A percentile compares a stretch with the other conserved stretches of the same genome.
Evolutionary conservation across 2,329 filamentous ascomycete species (phyloP).

Genomic region (Scopulariopsis brevicaulis): DNA sequence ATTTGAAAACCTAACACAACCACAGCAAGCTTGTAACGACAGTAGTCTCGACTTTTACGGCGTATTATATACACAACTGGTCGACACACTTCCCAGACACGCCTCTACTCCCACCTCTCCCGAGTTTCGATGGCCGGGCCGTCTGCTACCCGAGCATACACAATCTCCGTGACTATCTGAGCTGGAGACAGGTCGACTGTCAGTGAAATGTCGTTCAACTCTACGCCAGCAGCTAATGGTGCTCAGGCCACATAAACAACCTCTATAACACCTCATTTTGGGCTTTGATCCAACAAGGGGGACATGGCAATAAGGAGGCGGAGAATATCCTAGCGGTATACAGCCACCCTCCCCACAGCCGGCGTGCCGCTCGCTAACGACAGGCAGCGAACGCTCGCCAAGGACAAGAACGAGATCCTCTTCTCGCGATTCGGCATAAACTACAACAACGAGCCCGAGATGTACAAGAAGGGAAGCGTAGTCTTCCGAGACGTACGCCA

Average conservation of each 20-base stretch:
- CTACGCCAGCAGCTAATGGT: conserved; percentile 8
- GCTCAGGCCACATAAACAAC: conserved; percentile 86
- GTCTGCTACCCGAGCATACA: conserved; percentile 76
- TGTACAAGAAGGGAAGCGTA: conserved; percentile 88
- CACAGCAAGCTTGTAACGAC: conserved; percentile 80
- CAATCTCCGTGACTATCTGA: conserved; percentile 89
- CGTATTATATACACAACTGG: conserved; percentile 82
- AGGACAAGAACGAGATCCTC: conserved; percentile 93
- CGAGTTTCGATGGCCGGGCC: conserved; percentile 85
- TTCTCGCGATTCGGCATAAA: conserved; percentile 86
- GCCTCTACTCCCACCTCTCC: conserved; percentile 61
- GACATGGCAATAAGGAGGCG: conserved; percentile 64
- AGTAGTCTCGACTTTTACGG: conserved; percentile 85
- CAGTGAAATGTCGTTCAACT: conserved; percentile 8
- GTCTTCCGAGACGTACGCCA: conserved; percentile 65
- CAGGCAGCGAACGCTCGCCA: conserved; percentile 62
- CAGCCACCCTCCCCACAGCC: not conserved
- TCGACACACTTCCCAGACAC: conserved; percentile 59
- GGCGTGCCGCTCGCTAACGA: not conserved
- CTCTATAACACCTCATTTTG: conserved; percentile 97
- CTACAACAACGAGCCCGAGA: conserved; percentile 92
- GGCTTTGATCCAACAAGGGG: conserved; percentile 70
- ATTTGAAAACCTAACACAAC: not conserved
- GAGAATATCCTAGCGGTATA: conserved; percentile 66
- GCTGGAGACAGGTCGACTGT: conserved; percentile 97